phyloP scores from a whole-genome alignment of 2,329 filamentous ascomycete genomes.

The Coleophoma crateriformis region DNA sequence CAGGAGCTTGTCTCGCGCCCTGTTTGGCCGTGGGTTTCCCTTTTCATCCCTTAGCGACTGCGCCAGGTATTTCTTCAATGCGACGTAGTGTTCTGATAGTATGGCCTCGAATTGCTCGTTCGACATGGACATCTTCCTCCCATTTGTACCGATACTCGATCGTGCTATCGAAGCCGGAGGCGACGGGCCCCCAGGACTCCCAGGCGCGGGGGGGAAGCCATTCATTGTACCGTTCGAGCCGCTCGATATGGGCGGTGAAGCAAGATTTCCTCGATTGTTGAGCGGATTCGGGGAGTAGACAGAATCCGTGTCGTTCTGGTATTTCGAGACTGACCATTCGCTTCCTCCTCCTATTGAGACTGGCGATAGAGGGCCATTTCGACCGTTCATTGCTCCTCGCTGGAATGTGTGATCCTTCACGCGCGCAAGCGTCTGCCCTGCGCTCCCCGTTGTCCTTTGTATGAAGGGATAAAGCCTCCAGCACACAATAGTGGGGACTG shows the following conservation, averaged over 20 bases:
- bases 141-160: conserved; percentile 76
- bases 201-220: conserved; percentile 44
- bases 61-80: conserved; percentile 63
- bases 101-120: conserved; percentile 60
- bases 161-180: conserved; percentile 83
- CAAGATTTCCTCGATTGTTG: conserved; percentile 53
- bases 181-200: conserved; percentile 63
- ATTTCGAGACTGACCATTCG: conserved; percentile 68
- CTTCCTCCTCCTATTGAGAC: conserved; percentile 78
- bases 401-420: conserved; percentile 9
- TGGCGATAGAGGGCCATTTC: conserved; percentile 74
- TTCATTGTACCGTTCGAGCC: conserved; percentile 57
- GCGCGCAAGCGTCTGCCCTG: conserved; percentile 4
- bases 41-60: conserved; percentile 69
- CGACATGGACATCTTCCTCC: conserved; percentile 48
- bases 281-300: conserved; percentile 42
- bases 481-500: not conserved
- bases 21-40: conserved; percentile 70
- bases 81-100: conserved; percentile 74
- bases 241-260: conserved; percentile 66
- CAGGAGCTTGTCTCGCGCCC: conserved; percentile 90
- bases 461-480: not conserved
- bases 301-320: conserved; percentile 46
- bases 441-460: conserved; percentile 5
- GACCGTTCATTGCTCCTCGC: conserved; percentile 55